Evolutionary conservation across 1,284 basidiomycete species (phyloP), one percentile per base, ranked within the genome.

Genomic region (Malassezia caprae): DNA sequence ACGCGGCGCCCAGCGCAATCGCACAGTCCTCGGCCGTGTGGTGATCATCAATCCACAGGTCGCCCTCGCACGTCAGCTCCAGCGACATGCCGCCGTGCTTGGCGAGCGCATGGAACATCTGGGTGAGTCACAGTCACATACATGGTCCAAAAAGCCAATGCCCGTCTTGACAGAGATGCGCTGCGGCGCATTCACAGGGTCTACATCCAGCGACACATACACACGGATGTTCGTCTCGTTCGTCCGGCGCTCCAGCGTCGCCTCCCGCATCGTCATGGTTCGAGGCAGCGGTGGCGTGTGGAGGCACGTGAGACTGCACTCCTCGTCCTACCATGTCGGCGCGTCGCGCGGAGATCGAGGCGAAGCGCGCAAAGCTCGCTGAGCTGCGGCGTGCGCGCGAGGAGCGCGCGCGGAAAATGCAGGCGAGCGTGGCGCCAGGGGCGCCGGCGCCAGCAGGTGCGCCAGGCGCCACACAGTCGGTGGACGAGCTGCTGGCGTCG

Each of bases 21-120:
- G 90, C 90, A 73, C 84, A 87, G 77, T 96, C 91, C 81, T 96
- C 76, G 80, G 93, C 90, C 42, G 93, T 90, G 78, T 99, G 94
- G 76, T 99, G 94, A 78, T 99, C 94, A 77, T 99, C 94, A 60
- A 98, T 96, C 83, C 86, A 88, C 15, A 98, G 80, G 76, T 99
- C 94, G 47, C 94, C 94, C 68, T 87, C 84, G 77, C 90, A 96
- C 67, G 86, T 85, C 77, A 98, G 80, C 12, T 81, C 83, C 52
- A 99, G 79, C 0, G 88, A 90, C 68, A 75, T 69, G 11, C 73
- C 74, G 30, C 73, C 72, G 57, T 75, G 74, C 64, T 75, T 75
- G 26, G 70, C 71, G 6, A 75, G 60, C 21, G 74, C 73, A 49
- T 75, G 71, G 11, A 75, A 58, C 74, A 75, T 75, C 67, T 73